Conservation (phyloP, 108 stramenopile species). For the Licmophora abbreviata region DNA sequence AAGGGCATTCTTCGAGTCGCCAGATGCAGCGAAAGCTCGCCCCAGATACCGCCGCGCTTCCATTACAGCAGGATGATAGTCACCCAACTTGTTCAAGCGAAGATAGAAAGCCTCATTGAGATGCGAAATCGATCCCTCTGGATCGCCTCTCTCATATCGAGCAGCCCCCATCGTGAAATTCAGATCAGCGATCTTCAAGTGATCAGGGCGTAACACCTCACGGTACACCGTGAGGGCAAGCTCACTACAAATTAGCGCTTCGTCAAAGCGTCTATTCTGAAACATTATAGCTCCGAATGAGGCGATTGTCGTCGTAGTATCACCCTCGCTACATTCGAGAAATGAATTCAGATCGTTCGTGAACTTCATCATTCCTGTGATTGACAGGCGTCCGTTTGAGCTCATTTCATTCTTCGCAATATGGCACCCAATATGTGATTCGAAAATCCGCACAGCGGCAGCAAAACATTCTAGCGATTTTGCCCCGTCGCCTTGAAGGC, state of each 20-base stretch:
- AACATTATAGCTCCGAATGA: not conserved
- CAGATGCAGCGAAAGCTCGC: conserved; percentile 11
- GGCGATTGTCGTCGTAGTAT: not conserved
- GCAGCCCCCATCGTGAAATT: conserved; percentile 8
- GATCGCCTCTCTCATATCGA: not conserved
- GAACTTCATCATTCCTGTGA: not conserved
- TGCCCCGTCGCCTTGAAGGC: not conserved
- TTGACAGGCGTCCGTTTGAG: not conserved
- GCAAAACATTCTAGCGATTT: not conserved
- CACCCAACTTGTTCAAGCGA: conserved; percentile 28
- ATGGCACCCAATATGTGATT: not conserved
- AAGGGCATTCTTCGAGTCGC: conserved; percentile 18
- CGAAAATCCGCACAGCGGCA: not conserved
- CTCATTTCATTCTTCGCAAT: not conserved
- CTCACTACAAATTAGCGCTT: conserved; percentile 27
- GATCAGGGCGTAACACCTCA: conserved; percentile 24
- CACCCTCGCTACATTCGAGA: not conserved
- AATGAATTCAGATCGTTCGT: not conserved
- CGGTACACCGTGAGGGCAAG: conserved; percentile 25
- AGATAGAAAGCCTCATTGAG: conserved; percentile 34
- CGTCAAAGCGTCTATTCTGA: conserved; percentile 10
- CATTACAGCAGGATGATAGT: conserved; percentile 30
- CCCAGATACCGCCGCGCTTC: conserved; percentile 18
- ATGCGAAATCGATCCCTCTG: conserved; percentile 27
- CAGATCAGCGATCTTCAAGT: conserved; percentile 27